phyloP scores from a whole-genome alignment of 805 yeast species.

The Yarrowia divulgata region DNA sequence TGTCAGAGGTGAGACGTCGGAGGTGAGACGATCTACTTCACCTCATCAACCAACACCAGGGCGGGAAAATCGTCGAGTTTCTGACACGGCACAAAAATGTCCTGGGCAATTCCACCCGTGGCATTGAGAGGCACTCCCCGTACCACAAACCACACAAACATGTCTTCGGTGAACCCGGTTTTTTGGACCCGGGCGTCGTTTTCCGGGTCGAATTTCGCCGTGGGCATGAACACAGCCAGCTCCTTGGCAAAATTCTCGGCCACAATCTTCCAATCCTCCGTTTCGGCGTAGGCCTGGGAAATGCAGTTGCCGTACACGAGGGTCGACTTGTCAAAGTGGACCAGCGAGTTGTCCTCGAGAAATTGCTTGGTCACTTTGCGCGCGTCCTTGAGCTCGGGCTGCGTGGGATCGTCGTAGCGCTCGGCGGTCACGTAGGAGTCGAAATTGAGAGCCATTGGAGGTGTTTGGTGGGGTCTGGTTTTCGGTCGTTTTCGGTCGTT shows the following conservation, averaged over 20 bases:
- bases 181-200: conserved; percentile 17
- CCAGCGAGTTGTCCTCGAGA: conserved; percentile 24
- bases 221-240: conserved; percentile 35
- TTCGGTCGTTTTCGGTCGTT: no score
- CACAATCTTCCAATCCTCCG: conserved; percentile 25
- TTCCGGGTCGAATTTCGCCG: conserved; percentile 24
- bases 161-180: conserved; percentile 13
- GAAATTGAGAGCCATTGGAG: conserved; percentile 13
- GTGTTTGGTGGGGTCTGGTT: not conserved
- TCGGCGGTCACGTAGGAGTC: conserved; percentile 13
- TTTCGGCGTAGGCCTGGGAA: conserved; percentile 9
- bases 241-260: conserved; percentile 29
- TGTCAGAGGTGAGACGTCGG: no score
- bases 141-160: conserved; percentile 38
- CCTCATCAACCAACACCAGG: conserved; percentile 21
- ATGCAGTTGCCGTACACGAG: conserved; percentile 35
- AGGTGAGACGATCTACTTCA: no score
- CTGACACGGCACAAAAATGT: conserved; percentile 31
- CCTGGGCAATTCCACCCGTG: conserved; percentile 33
- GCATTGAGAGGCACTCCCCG: conserved; percentile 11
- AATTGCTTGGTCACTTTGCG: conserved; percentile 25
- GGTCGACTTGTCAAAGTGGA: conserved; percentile 6
- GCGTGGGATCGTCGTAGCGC: conserved; percentile 23
- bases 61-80: conserved; percentile 35
- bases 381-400: conserved; percentile 37